Percentiles rank a stretch among this genome's conserved stretches.
phyloP scores from a whole-genome alignment of 2,329 filamentous ascomycete species.

The Paraphoma sp. region DNA sequence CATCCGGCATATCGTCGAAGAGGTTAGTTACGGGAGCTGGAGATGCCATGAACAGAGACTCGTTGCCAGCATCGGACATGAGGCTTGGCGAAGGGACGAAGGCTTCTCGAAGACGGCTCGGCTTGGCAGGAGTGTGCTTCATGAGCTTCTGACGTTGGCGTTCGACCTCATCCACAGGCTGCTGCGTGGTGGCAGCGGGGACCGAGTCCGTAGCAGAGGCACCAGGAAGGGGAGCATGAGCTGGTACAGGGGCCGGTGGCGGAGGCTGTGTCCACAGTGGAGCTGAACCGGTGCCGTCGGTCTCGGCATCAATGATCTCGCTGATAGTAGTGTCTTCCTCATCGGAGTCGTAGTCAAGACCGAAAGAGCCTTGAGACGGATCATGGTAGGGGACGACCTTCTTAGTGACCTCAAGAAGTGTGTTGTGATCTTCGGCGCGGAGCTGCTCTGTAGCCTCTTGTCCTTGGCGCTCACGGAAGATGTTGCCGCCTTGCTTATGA shows the following conservation, averaged over 20 bases:
- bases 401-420: slow-evolving; percentile 18
- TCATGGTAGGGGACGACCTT: slow-evolving; percentile 12
- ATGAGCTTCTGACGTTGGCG: slow-evolving; percentile 36
- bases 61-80: slow-evolving; percentile 32
- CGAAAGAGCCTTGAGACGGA: slow-evolving; percentile 24
- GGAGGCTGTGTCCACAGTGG: slow-evolving; percentile 43
- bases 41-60: slow-evolving; percentile 25
- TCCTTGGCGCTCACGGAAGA: slow-evolving; percentile 35
- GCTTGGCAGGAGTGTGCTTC: slow-evolving; percentile 44
- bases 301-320: slow-evolving; percentile 22
- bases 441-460: slow-evolving; percentile 17
- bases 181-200: slow-evolving; percentile 7
- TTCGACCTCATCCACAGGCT: slow-evolving; percentile 32
- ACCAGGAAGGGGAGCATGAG: slow-evolving; percentile 40
- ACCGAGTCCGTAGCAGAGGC: slow-evolving; percentile 10
- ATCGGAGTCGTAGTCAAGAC: slow-evolving; percentile 31
- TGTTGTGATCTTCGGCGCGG: slow-evolving; percentile 22
- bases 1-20: slow-evolving; percentile 27
- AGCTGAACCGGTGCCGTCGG: slow-evolving; percentile 14
- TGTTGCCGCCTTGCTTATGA: slow-evolving; percentile 31
- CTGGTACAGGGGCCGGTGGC: slow-evolving; percentile 43
- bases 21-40: slow-evolving; percentile 18
- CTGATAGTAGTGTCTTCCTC: slow-evolving; percentile 21
- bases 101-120: slow-evolving; percentile 41
- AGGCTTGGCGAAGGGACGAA: slow-evolving; percentile 42